Evolutionary conservation across 2,329 filamentous ascomycete species (phyloP).

Genomic region (Waltergamsia citrina): DNA sequence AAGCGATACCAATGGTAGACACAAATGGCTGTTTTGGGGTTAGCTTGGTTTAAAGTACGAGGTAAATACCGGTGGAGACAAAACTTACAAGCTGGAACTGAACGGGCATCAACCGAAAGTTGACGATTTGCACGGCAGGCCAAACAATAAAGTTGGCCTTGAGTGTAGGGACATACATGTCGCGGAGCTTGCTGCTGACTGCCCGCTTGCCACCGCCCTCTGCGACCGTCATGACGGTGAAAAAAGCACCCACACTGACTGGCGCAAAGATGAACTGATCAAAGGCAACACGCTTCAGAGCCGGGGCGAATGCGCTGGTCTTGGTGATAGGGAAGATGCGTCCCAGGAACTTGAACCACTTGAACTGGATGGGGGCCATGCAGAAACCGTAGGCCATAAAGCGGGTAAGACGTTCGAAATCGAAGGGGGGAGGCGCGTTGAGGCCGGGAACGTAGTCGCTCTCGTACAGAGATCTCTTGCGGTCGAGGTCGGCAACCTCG

Average conservation of each 20-base stretch:
- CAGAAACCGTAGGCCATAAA: slow-evolving; percentile 98
- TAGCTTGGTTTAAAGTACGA: slow-evolving; percentile 3
- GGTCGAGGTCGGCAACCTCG: slow-evolving; percentile 81
- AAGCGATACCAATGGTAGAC: slow-evolving; percentile 89
- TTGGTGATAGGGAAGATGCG: slow-evolving; percentile 78
- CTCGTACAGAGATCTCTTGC: slow-evolving; percentile 62
- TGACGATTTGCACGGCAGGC: slow-evolving; percentile 93
- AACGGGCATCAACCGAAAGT: slow-evolving; percentile 90
- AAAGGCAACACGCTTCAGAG: slow-evolving; percentile 81
- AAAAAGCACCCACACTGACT: slow-evolving; percentile 78
- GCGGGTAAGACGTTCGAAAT: slow-evolving; percentile 86
- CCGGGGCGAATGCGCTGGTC: slow-evolving; percentile 61
- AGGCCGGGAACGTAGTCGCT: slow-evolving; percentile 57
- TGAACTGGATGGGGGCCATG: slow-evolving; percentile 92
- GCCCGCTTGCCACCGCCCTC: slow-evolving; percentile 83
- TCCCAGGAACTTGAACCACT: slow-evolving; percentile 87
- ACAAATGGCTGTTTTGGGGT: slow-evolving; percentile 69
- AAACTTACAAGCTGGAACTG: slow-evolving; percentile 93
- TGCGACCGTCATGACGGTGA: slow-evolving; percentile 91
- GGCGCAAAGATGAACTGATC: slow-evolving; percentile 94
- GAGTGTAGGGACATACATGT: slow-evolving; percentile 87
- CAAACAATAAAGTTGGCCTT: slow-evolving; percentile 95
- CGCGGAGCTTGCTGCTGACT: slow-evolving; percentile 74
- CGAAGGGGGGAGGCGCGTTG: slow-evolving; percentile 68
- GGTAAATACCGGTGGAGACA: neutral